These are phyloP conservation scores for Crucihimalaya himalaica DNA, from an alignment of 345 rosid genomes.

Conservation along the genomic window DNA sequence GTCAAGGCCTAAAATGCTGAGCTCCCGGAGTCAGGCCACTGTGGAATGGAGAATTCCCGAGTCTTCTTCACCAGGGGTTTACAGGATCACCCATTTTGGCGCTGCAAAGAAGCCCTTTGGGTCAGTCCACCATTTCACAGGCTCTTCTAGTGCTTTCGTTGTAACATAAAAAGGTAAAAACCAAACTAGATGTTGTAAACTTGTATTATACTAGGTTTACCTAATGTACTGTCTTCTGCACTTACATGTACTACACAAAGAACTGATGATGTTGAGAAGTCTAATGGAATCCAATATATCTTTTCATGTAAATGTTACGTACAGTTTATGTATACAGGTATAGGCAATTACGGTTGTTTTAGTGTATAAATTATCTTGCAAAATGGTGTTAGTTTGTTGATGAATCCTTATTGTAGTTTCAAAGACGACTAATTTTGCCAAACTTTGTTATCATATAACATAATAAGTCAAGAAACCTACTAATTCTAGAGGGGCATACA, in stretches of 20 bases:
- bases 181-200: neutral
- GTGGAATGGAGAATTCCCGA: constrained; percentile 84
- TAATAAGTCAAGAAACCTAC: constrained; percentile 16
- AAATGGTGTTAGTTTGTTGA: neutral
- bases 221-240: neutral
- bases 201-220: neutral
- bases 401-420: neutral
- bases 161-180: constrained; percentile 45
- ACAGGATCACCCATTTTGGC: constrained; percentile 88
- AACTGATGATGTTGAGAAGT: neutral
- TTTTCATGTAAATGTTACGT: neutral
- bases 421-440: neutral
- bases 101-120: constrained; percentile 76
- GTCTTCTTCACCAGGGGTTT: constrained; percentile 71
- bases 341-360: neutral
- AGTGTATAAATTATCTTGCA: neutral
- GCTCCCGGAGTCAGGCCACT: constrained; percentile 69
- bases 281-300: neutral
- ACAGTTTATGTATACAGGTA: neutral
- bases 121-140: constrained; percentile 71
- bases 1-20: constrained; percentile 76
- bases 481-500: constrained; percentile 14
- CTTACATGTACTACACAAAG: neutral
- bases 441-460: constrained; percentile 1
- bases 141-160: constrained; percentile 84